Conservation (phyloP, 2,329 filamentous ascomycete genomes). For the Sporothrix sp. region DNA sequence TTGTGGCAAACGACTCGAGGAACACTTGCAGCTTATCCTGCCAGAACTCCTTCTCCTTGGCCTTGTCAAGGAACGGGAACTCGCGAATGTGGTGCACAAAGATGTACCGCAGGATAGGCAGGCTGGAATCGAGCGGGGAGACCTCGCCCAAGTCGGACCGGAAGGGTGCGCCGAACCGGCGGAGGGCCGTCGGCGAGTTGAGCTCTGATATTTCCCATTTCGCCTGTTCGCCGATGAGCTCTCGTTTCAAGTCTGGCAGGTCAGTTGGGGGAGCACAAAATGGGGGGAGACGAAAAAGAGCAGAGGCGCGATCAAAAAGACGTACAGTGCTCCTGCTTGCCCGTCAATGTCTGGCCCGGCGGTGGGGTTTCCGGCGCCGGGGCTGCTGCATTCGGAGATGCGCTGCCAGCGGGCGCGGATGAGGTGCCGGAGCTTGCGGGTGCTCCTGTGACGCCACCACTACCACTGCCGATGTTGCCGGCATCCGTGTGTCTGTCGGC, state of each 20-base stretch:
- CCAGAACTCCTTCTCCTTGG: constrained; percentile 98
- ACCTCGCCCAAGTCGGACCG: constrained; percentile 87
- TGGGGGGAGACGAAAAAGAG: background rate
- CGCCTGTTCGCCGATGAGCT: constrained; percentile 84
- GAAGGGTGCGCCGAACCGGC: constrained; percentile 92
- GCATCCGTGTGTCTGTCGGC: background rate
- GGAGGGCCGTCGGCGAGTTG: constrained; percentile 87
- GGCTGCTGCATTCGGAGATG: constrained; percentile 15
- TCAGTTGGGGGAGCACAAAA: background rate
- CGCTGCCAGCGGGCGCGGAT: constrained; percentile 6
- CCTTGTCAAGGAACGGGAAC: constrained; percentile 95
- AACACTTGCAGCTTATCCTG: constrained; percentile 96
- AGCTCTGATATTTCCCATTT: constrained; percentile 85
- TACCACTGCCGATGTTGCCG: background rate
- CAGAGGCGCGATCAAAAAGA: constrained; percentile 17
- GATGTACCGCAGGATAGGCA: constrained; percentile 89
- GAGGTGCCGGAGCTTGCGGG: constrained; percentile 9
- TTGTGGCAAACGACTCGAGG: constrained; percentile 91
- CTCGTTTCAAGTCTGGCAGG: constrained; percentile 75
- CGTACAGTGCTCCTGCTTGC: constrained; percentile 96
- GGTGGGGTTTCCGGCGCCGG: constrained; percentile 23
- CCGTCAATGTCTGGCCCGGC: constrained; percentile 55
- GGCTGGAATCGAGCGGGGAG: constrained; percentile 80
- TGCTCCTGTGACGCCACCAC: background rate
- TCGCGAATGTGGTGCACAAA: constrained; percentile 97